Evolutionary conservation across 208 protist species (phyloP), one percentile per base, ranked within the genome.

Genomic region (Trypanosomatidae sp.): DNA sequence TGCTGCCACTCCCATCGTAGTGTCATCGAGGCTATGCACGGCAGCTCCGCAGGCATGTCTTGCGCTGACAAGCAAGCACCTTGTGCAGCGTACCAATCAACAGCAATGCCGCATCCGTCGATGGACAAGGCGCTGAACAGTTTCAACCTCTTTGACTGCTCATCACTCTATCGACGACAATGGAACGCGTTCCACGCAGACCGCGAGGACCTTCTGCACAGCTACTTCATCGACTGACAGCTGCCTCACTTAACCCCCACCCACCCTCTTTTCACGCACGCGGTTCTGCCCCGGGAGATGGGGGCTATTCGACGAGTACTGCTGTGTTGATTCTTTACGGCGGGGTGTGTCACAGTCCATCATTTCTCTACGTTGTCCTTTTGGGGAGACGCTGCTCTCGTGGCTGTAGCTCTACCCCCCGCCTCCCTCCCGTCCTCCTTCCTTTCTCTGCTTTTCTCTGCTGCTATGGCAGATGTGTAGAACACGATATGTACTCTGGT

Each of bases 121-220:
- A 8, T n/a, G 2, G 44, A 55, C 13, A 28, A n/a, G 28, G 22
- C 30, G 46, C 64, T 68, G 22, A 33, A 15, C n/a, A 17, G n/a
- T 25, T 68, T 77, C 59, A 72, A 75, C 46, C 50, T 82, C 41
- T 72, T 82, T 28, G 71, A 73, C 1, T 43, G n/a, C 9, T 81
- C 71, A 7, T n/a, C 59, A n/a, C 28, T 13, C 1, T 78, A 82
- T 50, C 52, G 55, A 9, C 43, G 52, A 12, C 25, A 30, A 33
- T 74, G 73, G 78, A 68, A 75, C 22, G n/a, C 25, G 10, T 79
- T 74, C 44, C 78, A 82, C 19, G 52, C 60, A 4, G 19, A 72
- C 30, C 53, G 56, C 2, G 70, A 60, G 36, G 4, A 59, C 15
- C 12, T 43, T 12, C 66, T 76, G 55, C 12, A 33, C 12, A 46